A percentile compares a stretch with the other conserved stretches of the same genome.
These are phyloP conservation scores for Coemansia sp. DNA, from an alignment of 192 early-diverging fungal genomes.

Conservation along the genomic window DNA sequence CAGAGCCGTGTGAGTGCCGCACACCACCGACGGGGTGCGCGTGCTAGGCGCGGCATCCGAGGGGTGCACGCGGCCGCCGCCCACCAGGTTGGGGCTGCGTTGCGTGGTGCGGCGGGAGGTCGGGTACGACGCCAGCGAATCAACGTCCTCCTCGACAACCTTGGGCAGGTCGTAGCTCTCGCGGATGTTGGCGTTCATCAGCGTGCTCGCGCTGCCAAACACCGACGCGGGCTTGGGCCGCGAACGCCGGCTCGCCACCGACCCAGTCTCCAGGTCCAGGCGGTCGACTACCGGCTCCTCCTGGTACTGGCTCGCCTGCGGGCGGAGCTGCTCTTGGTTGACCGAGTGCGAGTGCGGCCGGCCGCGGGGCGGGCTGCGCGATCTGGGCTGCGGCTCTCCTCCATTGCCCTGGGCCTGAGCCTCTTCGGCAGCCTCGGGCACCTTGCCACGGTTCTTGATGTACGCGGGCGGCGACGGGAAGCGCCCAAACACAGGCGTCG, in stretches of 20 bases:
- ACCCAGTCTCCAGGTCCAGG: conserved; percentile 41
- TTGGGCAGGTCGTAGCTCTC: conserved; percentile 40
- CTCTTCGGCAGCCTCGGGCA: conserved; percentile 1
- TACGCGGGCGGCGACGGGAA: conserved; percentile 52
- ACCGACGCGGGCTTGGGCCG: conserved; percentile 28
- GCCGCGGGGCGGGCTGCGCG: conserved; percentile 18
- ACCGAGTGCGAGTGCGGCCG: conserved; percentile 47
- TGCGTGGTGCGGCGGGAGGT: conserved; percentile 11
- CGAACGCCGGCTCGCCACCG: conserved; percentile 43
- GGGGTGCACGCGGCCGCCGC: conserved; percentile 19
- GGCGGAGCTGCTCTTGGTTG: conserved; percentile 8
- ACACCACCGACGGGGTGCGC: conserved; percentile 27
- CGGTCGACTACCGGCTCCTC: conserved; percentile 47
- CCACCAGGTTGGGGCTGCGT: conserved; percentile 32
- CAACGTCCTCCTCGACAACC: conserved; percentile 53
- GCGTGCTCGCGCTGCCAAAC: conserved; percentile 52
- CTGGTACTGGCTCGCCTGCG: conserved; percentile 11
- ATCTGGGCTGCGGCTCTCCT: conserved; percentile 5
- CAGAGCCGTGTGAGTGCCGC: conserved; percentile 15
- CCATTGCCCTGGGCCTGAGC: conserved; percentile 11
- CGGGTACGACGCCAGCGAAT: conserved; percentile 48
- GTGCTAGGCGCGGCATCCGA: neutral
- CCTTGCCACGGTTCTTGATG: conserved; percentile 51
- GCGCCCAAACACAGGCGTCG: conserved; percentile 50
- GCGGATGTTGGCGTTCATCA: conserved; percentile 37